Percentiles rank a stretch among this genome's conserved stretches.
phyloP scores from a whole-genome alignment of 2,329 filamentous ascomycete species.

The Penicillium italicum region DNA sequence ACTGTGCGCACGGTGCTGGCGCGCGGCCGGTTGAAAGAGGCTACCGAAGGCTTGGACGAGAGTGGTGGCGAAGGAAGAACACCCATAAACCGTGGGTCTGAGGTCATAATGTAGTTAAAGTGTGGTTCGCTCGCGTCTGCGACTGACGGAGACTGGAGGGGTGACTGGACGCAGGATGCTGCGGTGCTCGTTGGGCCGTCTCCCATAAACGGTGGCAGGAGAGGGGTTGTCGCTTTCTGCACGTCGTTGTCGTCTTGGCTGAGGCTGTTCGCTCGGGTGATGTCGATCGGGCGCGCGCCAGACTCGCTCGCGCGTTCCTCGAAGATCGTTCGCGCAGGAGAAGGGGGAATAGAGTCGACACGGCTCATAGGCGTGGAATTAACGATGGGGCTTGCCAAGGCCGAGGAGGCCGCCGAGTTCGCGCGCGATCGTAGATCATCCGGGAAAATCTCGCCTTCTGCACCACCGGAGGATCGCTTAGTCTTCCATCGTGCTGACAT shows the following conservation, averaged over 20 bases:
- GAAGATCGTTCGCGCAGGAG: conserved; percentile 62
- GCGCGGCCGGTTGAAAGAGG: conserved; percentile 62
- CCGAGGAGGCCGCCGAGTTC: conserved; percentile 41
- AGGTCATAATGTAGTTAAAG: conserved; percentile 44
- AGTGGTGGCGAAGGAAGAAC: conserved; percentile 65
- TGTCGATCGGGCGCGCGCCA: conserved; percentile 50
- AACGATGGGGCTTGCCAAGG: conserved; percentile 35
- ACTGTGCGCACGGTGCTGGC: conserved; percentile 42
- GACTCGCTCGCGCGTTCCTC: conserved; percentile 52
- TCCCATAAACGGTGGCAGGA: conserved; percentile 77
- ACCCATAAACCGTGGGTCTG: conserved; percentile 48
- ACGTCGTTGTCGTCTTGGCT: conserved; percentile 53
- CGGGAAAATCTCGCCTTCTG: conserved; percentile 28
- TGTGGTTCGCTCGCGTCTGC: conserved; percentile 54
- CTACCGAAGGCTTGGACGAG: conserved; percentile 71
- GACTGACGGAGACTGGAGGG: conserved; percentile 79
- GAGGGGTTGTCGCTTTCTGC: conserved; percentile 71
- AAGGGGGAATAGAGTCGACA: conserved; percentile 56
- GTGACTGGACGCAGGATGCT: conserved; percentile 64
- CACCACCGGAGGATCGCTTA: conserved; percentile 35
- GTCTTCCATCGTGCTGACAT: conserved; percentile 53
- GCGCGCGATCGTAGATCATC: conserved; percentile 40
- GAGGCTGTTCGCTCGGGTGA: conserved; percentile 51
- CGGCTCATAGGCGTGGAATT: conserved; percentile 37
- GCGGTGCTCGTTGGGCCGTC: conserved; percentile 48